A percentile compares a stretch with the other conserved stretches of the same genome.
phyloP scores from a whole-genome alignment of 768 basidiomycete genomes.

The Pisolithus marmoratus region DNA sequence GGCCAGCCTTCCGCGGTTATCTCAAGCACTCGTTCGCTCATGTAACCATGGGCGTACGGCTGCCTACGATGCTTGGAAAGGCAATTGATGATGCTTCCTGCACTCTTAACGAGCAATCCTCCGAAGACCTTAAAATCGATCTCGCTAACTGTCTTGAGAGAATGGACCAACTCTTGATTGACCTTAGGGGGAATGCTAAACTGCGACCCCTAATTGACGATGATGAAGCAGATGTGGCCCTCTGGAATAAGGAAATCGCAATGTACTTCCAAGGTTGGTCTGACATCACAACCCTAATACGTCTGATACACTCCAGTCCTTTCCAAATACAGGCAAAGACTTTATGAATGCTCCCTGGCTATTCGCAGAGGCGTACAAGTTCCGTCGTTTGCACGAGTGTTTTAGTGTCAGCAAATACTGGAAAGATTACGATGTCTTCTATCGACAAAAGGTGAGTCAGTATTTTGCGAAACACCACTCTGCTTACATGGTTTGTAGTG shows the following conservation, averaged over 20 bases:
- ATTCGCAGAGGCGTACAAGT: slow-evolving; percentile 94
- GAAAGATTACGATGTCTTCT: slow-evolving; percentile 91
- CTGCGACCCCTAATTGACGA: slow-evolving; percentile 88
- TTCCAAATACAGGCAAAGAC: slow-evolving; percentile 60
- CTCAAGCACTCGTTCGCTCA: slow-evolving; percentile 81
- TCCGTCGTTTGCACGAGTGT: slow-evolving; percentile 86
- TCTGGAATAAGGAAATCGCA: slow-evolving; percentile 97
- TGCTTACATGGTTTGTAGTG: slow-evolving; percentile 43
- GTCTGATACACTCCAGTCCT: background rate
- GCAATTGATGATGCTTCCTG: slow-evolving; percentile 88
- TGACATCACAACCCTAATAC: background rate
- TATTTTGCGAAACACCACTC: background rate
- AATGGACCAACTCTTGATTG: slow-evolving; percentile 85
- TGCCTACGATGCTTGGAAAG: slow-evolving; percentile 93
- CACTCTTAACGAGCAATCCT: slow-evolving; percentile 81
- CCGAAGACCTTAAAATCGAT: slow-evolving; percentile 81
- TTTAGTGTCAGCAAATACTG: slow-evolving; percentile 90
- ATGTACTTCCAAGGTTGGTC: slow-evolving; percentile 82
- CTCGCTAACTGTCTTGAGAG: slow-evolving; percentile 81
- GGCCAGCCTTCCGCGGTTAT: slow-evolving; percentile 76
- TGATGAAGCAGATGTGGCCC: slow-evolving; percentile 82
- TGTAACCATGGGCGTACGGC: slow-evolving; percentile 93
- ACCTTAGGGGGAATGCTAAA: slow-evolving; percentile 78
- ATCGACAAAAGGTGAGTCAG: slow-evolving; percentile 73
- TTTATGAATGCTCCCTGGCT: slow-evolving; percentile 97